Percentiles rank a stretch among this genome's conserved stretches.
phyloP scores from a whole-genome alignment of 2,329 filamentous ascomycete genomes.

The Neoarthrinium moseri region DNA sequence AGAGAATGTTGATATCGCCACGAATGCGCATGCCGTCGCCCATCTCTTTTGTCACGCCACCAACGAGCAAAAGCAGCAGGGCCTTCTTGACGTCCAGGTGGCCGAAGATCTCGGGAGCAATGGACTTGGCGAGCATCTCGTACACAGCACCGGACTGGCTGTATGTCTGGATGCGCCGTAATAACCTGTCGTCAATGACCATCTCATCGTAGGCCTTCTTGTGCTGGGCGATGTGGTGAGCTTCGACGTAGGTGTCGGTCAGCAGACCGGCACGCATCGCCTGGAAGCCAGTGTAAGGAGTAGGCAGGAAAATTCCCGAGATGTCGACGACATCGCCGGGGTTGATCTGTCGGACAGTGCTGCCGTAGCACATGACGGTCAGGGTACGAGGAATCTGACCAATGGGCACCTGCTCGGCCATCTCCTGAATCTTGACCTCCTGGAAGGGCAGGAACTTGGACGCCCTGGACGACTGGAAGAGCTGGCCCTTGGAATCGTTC shows the following conservation, averaged over 20 bases:
- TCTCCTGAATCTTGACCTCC: conserved; percentile 97
- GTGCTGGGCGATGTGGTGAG: conserved; percentile 90
- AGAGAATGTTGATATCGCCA: conserved; percentile 96
- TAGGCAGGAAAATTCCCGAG: conserved; percentile 93
- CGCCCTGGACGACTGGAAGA: conserved; percentile 91
- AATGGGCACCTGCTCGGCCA: conserved; percentile 98
- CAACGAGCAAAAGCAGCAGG: conserved; percentile 89
- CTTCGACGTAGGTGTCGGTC: conserved; percentile 95
- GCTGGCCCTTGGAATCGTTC: conserved; percentile 90
- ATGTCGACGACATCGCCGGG: conserved; percentile 94
- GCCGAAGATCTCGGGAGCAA: conserved; percentile 95
- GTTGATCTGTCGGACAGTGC: conserved; percentile 80
- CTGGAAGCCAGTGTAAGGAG: conserved; percentile 98
- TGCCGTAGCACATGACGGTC: conserved; percentile 86
- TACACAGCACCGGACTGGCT: conserved; percentile 88
- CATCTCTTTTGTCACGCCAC: conserved; percentile 94
- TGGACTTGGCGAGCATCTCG: conserved; percentile 91
- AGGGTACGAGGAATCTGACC: conserved; percentile 93
- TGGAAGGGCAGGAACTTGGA: conserved; percentile 98
- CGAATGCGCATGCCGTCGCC: conserved; percentile 98
- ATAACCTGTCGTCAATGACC: conserved; percentile 74
- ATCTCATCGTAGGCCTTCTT: conserved; percentile 98
- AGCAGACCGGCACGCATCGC: conserved; percentile 94
- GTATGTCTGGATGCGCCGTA: conserved; percentile 82
- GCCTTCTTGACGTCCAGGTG: conserved; percentile 98